Base-by-base conservation (phyloP, 2,329 filamentous ascomycete species). In the Periconia sp. region DNA sequence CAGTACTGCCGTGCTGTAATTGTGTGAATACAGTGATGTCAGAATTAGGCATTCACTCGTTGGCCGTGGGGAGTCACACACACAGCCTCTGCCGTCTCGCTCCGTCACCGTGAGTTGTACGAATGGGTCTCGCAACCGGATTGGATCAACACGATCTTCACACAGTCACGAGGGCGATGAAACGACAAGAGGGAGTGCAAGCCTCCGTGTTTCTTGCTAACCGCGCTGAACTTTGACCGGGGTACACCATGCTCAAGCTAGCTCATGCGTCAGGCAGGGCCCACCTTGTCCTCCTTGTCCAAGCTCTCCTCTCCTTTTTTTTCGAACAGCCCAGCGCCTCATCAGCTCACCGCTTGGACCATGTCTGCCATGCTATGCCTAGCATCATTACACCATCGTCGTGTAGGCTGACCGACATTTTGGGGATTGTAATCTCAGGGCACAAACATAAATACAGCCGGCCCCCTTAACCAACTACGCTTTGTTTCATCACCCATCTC, bases 341-440 rank as follows among this genome's bases (percentile, higher is more conserved):
- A 69, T 70, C 63, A 65, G 60, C 63, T 71, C 66, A 71, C 71
- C 69, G 72, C 71, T 69, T 65, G 63, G 72, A 61, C 71, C 72
- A 69, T 65, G 66, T 64, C 27, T 65, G 64, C 65, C 60, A 58
- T 59, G 63, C 62, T 58, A 55, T 68, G 67, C 66, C 68, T 64
- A 66, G 68, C 60, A 65, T 68, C 61, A 72, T 74, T 73, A 66
- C 70, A 73, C 69, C 71, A 70, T 72, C 65, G 63, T 73, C 70
- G 70, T 65, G 67, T 71, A 73, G 61, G 64, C 68, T 73, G 70
- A 73, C 70, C 70, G 70, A 73, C 68, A 69, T 66, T 70, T 68
- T 72, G 60, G 58, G 65, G 65, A 55, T 69, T 35, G 63, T 60
- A 68, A 71, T 69, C 64, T 70, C 63, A 64, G 63, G 63, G 64